Percentiles rank a stretch among this genome's conserved stretches.
phyloP scores from a whole-genome alignment of 176 grass and related monocot genomes.

The Eragrostis curvula region DNA sequence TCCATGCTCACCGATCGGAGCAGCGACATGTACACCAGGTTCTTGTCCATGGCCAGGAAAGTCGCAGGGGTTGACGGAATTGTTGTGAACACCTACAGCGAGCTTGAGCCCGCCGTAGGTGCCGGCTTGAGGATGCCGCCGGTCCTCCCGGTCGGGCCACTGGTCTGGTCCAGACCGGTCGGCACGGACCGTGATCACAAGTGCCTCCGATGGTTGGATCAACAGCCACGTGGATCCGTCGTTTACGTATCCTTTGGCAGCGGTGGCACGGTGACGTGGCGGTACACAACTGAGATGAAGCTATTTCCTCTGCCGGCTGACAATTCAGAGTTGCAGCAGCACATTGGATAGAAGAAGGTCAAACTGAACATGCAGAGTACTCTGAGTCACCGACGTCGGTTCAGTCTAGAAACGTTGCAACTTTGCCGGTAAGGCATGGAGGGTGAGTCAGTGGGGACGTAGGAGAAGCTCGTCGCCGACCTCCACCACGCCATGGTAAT shows the following conservation, averaged over 20 bases:
- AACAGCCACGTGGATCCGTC: conserved; percentile 58
- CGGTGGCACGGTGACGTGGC: conserved; percentile 48
- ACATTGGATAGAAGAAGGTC: too few relatives aligned
- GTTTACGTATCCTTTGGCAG: conserved; percentile 70
- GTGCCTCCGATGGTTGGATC: conserved; percentile 57
- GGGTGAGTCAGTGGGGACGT: too few relatives aligned
- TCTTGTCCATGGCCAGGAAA: conserved; percentile 51
- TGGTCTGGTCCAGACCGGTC: conserved; percentile 40
- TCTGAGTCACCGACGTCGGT: too few relatives aligned
- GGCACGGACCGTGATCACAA: neutral
- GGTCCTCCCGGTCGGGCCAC: conserved; percentile 58
- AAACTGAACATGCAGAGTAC: too few relatives aligned
- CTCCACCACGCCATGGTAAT: too few relatives aligned
- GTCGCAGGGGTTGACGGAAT: conserved; percentile 40
- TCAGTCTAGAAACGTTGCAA: too few relatives aligned
- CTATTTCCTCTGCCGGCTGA: too few relatives aligned
- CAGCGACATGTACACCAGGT: conserved; percentile 44
- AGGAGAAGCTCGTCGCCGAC: too few relatives aligned
- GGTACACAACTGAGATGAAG: conserved; percentile 56
- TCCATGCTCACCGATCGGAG: conserved; percentile 43
- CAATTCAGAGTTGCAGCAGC: too few relatives aligned
- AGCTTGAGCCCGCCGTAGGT: conserved; percentile 48
- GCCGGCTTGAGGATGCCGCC: conserved; percentile 4
- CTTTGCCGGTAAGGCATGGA: too few relatives aligned
- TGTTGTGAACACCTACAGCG: conserved; percentile 66